Conservation (phyloP, 148 eudicot genomes). For the Talinum fruticosum region DNA sequence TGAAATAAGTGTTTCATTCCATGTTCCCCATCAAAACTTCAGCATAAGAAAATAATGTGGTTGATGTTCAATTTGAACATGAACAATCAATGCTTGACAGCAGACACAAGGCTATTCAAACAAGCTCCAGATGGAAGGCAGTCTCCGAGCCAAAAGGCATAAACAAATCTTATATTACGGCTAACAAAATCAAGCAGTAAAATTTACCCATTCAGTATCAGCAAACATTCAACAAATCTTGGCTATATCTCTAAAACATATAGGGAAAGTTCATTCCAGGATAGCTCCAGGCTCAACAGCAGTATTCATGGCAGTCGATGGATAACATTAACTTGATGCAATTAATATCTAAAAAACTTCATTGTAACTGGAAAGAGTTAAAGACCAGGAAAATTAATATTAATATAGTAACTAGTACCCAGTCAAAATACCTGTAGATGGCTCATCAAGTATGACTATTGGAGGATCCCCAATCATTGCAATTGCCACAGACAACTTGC, state of each 20-base stretch:
- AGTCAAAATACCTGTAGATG: conserved; percentile 72
- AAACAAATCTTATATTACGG: neutral
- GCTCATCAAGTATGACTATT: conserved; percentile 93
- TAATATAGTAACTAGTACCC: neutral
- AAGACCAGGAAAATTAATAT: neutral
- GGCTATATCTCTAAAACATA: neutral
- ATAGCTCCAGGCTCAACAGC: neutral
- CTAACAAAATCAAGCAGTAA: neutral
- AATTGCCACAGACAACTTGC: conserved; percentile 94
- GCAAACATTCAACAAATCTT: neutral
- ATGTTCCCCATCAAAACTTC: neutral
- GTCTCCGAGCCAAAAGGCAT: neutral
- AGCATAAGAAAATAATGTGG: neutral
- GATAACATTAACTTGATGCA: neutral
- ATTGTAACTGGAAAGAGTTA: neutral
- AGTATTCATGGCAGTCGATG: neutral
- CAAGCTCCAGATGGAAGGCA: neutral
- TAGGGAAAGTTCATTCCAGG: neutral
- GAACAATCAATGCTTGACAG: neutral
- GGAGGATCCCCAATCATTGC: conserved; percentile 99
- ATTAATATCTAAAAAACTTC: too few species aligned
- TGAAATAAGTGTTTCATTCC: neutral
- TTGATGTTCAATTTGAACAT: neutral
- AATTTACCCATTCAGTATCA: neutral
- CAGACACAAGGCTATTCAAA: neutral